phyloP scores from a whole-genome alignment of 2,329 filamentous ascomycete genomes.

The Botrytis pseudocinerea region DNA sequence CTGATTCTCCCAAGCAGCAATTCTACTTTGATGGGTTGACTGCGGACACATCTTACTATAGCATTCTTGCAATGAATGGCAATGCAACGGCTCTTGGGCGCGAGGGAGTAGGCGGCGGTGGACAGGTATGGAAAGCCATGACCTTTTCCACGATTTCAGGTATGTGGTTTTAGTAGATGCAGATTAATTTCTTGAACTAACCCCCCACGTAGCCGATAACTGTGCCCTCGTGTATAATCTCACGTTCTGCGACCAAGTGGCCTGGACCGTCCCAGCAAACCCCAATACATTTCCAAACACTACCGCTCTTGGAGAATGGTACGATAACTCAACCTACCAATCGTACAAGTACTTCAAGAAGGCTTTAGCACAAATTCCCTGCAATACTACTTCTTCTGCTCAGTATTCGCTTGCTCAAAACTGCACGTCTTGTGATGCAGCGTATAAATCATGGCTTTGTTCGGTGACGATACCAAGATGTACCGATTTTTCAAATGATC shows the following conservation, averaged over 20 bases:
- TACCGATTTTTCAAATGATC: slow-evolving; percentile 69
- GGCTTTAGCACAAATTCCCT: slow-evolving; percentile 80
- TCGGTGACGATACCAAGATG: slow-evolving; percentile 90
- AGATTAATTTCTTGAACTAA: slow-evolving; percentile 25
- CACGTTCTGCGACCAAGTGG: slow-evolving; percentile 83
- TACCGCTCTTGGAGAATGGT: slow-evolving; percentile 65
- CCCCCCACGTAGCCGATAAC: slow-evolving; percentile 60
- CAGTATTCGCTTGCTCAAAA: slow-evolving; percentile 77
- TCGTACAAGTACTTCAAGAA: slow-evolving; percentile 80
- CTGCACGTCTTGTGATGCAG: slow-evolving; percentile 73
- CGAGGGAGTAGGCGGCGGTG: slow-evolving; percentile 67
- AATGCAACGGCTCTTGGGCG: slow-evolving; percentile 56
- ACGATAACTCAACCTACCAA: slow-evolving; percentile 70
- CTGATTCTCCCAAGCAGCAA: slow-evolving; percentile 76
- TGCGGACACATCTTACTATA: slow-evolving; percentile 68
- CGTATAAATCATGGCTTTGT: slow-evolving; percentile 96
- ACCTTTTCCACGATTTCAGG: slow-evolving; percentile 77
- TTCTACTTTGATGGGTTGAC: slow-evolving; percentile 82
- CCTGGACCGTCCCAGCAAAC: slow-evolving; percentile 89
- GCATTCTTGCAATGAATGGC: slow-evolving; percentile 65
- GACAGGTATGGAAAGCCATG: slow-evolving; percentile 69
- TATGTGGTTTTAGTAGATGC: slow-evolving; percentile 45
- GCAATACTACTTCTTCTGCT: slow-evolving; percentile 71
- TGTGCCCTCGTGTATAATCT: slow-evolving; percentile 86
- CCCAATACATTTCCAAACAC: slow-evolving; percentile 59